These are phyloP conservation scores for Gorgonomyces haynaldii DNA, from an alignment of 192 early-diverging fungal species.

Conservation along the genomic window DNA sequence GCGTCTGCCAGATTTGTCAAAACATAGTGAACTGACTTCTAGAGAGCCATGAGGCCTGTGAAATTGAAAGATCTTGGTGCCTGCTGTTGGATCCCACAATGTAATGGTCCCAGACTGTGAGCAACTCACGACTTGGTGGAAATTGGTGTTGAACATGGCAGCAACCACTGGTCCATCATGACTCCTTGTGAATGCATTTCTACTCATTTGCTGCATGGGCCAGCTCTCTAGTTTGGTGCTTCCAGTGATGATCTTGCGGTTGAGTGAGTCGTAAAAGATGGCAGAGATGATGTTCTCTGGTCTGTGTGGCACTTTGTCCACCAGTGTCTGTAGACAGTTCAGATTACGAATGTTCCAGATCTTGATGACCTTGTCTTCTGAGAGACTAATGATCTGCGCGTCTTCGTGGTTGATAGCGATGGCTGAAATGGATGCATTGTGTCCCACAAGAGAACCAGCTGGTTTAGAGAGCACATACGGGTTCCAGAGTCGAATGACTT, in stretches of 20 bases:
- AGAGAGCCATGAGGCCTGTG: conserved; percentile 46
- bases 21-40: conserved; percentile 55
- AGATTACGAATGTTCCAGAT: conserved; percentile 50
- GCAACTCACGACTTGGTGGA: conserved; percentile 48
- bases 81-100: conserved; percentile 43
- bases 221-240: conserved; percentile 40
- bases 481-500: conserved; percentile 55
- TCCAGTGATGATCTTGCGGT: conserved; percentile 42
- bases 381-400: conserved; percentile 42
- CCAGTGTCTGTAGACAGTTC: conserved; percentile 47
- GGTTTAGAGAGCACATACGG: conserved; percentile 55
- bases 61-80: conserved; percentile 48
- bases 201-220: conserved; percentile 30
- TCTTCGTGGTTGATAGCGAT: conserved; percentile 48
- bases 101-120: conserved; percentile 39
- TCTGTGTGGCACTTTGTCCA: conserved; percentile 44
- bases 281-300: conserved; percentile 44
- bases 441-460: conserved; percentile 42
- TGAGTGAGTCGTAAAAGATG: conserved; percentile 39
- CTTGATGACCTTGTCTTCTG: conserved; percentile 52
- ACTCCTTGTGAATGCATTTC: conserved; percentile 25
- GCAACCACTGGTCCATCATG: conserved; percentile 40
- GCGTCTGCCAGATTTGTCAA: conserved; percentile 41
- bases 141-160: conserved; percentile 50
- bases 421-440: conserved; percentile 36